Conservation (phyloP, 495 filamentous ascomycete species). For the Gamarada debralockiae region DNA sequence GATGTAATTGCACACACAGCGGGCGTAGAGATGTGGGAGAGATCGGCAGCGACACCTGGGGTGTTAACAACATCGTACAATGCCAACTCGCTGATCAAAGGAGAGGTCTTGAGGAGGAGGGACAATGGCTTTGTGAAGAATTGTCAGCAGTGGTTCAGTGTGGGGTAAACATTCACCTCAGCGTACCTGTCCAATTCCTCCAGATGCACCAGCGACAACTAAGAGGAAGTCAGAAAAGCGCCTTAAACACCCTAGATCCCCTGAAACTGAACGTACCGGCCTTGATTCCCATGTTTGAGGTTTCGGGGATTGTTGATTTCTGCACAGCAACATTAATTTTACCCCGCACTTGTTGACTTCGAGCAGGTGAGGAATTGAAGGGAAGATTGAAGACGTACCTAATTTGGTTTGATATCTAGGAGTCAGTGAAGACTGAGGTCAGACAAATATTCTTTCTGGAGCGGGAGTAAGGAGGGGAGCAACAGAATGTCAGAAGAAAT, state of each 20-base stretch:
- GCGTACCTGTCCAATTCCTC: slow-evolving; percentile 94
- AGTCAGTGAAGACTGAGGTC: too few relatives aligned
- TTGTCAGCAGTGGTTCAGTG: slow-evolving; percentile 28
- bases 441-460: too few relatives aligned
- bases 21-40: slow-evolving; percentile 92
- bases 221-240: neutral
- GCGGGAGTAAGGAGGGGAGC: too few relatives aligned
- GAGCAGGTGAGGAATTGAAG: slow-evolving; percentile 19
- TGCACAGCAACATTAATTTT: neutral
- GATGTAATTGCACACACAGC: slow-evolving; percentile 59
- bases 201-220: slow-evolving; percentile 95
- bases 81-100: slow-evolving; percentile 82
- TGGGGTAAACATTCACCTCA: neutral
- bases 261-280: slow-evolving; percentile 55
- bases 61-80: slow-evolving; percentile 99
- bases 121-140: slow-evolving; percentile 73
- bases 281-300: slow-evolving; percentile 72
- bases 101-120: slow-evolving; percentile 84
- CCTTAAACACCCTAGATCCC: slow-evolving; percentile 27
- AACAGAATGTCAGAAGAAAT: too few relatives aligned
- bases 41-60: slow-evolving; percentile 89
- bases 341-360: slow-evolving; percentile 21
- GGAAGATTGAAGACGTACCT: slow-evolving; percentile 15
- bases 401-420: too few relatives aligned
- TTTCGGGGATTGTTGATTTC: slow-evolving; percentile 1